Conservation (phyloP, 768 basidiomycete species). For the Lactarius psammicola region DNA sequence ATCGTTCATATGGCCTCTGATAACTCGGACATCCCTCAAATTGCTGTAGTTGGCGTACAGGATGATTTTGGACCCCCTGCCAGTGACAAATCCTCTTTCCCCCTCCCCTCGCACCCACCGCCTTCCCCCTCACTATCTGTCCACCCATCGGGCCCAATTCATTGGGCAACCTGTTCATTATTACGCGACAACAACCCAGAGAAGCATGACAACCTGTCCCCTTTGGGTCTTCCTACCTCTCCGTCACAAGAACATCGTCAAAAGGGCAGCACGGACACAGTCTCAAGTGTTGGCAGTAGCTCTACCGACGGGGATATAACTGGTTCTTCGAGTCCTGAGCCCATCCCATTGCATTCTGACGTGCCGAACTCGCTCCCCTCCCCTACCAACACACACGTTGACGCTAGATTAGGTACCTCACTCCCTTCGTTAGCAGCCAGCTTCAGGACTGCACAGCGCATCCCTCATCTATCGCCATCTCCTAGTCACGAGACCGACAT, state of each 20-base stretch:
- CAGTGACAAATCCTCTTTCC: too few relatives aligned
- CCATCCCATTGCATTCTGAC: conserved; percentile 35
- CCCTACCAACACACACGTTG: conserved; percentile 41
- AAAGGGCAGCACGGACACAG: conserved; percentile 58
- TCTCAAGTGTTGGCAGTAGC: conserved; percentile 48
- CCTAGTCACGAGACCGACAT: conserved; percentile 28
- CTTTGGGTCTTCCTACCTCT: conserved; percentile 50
- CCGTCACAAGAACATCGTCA: conserved; percentile 44
- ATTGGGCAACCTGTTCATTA: conserved; percentile 54
- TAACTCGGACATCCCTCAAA: too few relatives aligned
- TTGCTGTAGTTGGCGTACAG: too few relatives aligned
- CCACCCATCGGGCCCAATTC: conserved; percentile 49
- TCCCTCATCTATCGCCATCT: conserved; percentile 23
- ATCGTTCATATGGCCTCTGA: too few relatives aligned
- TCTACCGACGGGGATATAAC: conserved; percentile 41
- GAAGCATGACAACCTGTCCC: too few relatives aligned
- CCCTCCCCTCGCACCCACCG: conserved; percentile 46
- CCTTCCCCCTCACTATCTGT: conserved; percentile 78
- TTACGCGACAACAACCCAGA: conserved; percentile 72
- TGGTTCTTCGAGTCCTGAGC: conserved; percentile 22
- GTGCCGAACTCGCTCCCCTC: conserved; percentile 38
- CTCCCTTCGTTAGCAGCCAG: conserved; percentile 32
- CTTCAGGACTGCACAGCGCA: conserved; percentile 19
- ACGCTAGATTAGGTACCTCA: conserved; percentile 37
- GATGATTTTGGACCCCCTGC: too few relatives aligned